A percentile compares a stretch with the other conserved stretches of the same genome.
Conservation (phyloP, 768 basidiomycete genomes). For the Russula brevipes region DNA sequence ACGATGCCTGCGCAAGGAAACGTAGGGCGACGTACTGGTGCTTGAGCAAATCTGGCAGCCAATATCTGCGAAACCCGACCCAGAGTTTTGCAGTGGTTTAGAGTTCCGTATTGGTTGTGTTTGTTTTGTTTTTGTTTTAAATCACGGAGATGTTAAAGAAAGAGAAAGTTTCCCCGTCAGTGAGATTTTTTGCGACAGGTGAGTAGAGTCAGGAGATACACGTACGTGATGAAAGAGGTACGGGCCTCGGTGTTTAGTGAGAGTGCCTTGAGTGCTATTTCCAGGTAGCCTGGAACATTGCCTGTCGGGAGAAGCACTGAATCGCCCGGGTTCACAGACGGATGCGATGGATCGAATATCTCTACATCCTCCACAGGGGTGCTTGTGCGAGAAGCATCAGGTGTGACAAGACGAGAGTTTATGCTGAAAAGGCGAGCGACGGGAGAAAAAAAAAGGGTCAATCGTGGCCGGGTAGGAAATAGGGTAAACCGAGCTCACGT, state of each 20-base stretch:
- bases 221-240: constrained; percentile 45
- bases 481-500: background rate
- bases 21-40: constrained; percentile 41
- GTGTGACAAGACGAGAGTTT: background rate
- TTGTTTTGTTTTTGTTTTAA: no score
- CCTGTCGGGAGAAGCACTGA: constrained; percentile 29
- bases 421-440: background rate
- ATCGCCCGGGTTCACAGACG: background rate
- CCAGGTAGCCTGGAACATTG: constrained; percentile 36
- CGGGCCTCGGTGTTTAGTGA: constrained; percentile 41
- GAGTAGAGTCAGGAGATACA: constrained; percentile 15
- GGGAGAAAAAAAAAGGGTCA: background rate
- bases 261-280: constrained; percentile 32
- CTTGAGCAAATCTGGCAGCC: constrained; percentile 41
- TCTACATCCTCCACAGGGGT: background rate
- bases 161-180: background rate
- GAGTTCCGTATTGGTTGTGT: background rate
- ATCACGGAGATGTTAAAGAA: background rate
- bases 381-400: background rate
- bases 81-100: no score
- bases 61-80: constrained; percentile 29
- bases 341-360: constrained; percentile 8
- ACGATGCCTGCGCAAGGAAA: constrained; percentile 42
- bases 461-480: background rate
- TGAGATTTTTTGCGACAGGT: constrained; percentile 17